Conservation (phyloP, 1,284 basidiomycete genomes). For the Tetrapyrgos nigripes region DNA sequence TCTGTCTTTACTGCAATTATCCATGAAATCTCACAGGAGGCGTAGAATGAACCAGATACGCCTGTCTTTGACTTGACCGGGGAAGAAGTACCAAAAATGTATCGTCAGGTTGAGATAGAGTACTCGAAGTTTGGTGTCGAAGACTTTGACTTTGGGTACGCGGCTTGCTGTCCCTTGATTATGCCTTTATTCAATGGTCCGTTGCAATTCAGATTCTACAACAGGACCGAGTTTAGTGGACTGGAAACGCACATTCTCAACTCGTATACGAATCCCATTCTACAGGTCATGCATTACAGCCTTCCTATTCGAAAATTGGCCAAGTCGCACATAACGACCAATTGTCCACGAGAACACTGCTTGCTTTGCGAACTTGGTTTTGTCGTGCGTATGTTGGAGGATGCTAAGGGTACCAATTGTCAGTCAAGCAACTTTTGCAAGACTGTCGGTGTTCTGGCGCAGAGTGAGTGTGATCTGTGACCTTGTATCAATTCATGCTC, state of each 20-base stretch:
- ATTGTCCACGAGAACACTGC: slow-evolving; percentile 91
- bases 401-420: slow-evolving; percentile 93
- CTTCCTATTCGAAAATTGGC: slow-evolving; percentile 82
- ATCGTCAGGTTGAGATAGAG: slow-evolving; percentile 95
- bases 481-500: neutral
- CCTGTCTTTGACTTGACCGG: slow-evolving; percentile 53
- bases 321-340: slow-evolving; percentile 89
- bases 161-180: slow-evolving; percentile 10
- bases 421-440: slow-evolving; percentile 97
- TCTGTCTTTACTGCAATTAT: slow-evolving; percentile 7
- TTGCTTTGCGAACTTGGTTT: slow-evolving; percentile 97
- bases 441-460: slow-evolving; percentile 82
- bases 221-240: slow-evolving; percentile 89
- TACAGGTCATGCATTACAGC: slow-evolving; percentile 92
- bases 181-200: neutral
- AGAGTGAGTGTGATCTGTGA: slow-evolving; percentile 56
- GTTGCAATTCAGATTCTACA: slow-evolving; percentile 83
- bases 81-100: slow-evolving; percentile 81
- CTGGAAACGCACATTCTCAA: slow-evolving; percentile 97
- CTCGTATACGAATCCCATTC: slow-evolving; percentile 94
- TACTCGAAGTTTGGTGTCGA: slow-evolving; percentile 99
- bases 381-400: slow-evolving; percentile 93
- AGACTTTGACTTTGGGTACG: slow-evolving; percentile 96
- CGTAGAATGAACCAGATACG: slow-evolving; percentile 55
- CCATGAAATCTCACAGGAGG: slow-evolving; percentile 1